Base-by-base conservation (phyloP, 176 grass and related monocot species). In the Leersia perrieri region DNA sequence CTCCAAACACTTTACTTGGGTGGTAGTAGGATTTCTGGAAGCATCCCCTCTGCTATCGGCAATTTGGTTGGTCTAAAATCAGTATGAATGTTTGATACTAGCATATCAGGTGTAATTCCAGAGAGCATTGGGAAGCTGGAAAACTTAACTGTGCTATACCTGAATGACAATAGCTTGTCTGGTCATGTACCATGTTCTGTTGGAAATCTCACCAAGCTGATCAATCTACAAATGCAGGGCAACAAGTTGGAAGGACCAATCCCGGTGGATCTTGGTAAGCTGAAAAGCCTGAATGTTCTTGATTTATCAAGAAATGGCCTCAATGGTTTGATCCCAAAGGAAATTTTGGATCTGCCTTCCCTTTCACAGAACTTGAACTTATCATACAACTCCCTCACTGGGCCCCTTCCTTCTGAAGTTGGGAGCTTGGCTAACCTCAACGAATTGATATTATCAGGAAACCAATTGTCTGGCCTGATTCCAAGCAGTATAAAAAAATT, bases 381-480 rank as follows among this genome's bases (percentile, higher is more conserved):
- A 10, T 71, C 78, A 64, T 60, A 84, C 63, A 84, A 84, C 36
- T 60, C 73, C 7, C 1, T 84, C 20, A 76, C 47, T 0, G 82
- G 82, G 2, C 26, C 1, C 0, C 33, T 93, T 15, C 76, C 89
- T 39, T 33, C 39, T 16, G 73, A 85, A 33, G 7, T 76, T 8
- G 30, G 85, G 28, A 78, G 68, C 3, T 26, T 84, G 1, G 4
- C 7, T 3, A 69, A 41, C 12, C 72, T 88, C 36, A 33, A 77
- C 66, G 0, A 4, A 0, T 11, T 76, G 2, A 7, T 25, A 29
- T 47, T 91, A 2, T 78, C 81, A 15, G 44, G 58, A 10, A 92
- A 92, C 30, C 64, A 60, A 23, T 49, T 92, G 1, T 86, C 74
- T 27, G 90, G 87, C 0, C 20, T 71, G 31, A 83, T 94, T 63